Evolutionary conservation across 2,329 filamentous ascomycete species (phyloP), one percentile per base, ranked within the genome.

Genomic region (Colletotrichum ledebouriae): DNA sequence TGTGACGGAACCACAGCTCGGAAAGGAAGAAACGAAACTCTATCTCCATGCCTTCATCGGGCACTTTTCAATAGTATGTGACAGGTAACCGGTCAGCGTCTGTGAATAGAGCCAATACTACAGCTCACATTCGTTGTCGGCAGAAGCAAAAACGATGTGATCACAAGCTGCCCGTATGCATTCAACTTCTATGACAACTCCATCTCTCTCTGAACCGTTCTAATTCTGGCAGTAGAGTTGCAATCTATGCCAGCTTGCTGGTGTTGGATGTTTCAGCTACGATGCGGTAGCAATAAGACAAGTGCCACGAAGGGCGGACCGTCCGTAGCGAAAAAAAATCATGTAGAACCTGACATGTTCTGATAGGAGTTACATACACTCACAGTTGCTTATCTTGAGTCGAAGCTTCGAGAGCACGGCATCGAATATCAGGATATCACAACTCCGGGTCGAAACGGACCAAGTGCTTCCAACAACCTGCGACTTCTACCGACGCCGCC

Each of bases 281-380:
- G 52, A 56, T 3, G 17, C 52, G 12, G 34, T 41, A 41, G 52
- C 52, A n/a, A 56, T 12, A 37, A 56, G 52, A 56, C 52, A 56
- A 6, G 52, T 56, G 34, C 52, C 52, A 17, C 52, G 34, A 41
- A 56, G 52, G 52, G 25, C 34, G 52, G 52, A 22, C 37, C 6
- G 20, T 20, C 13, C 13, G 4, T 15, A 5, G n/a, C 17, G 42
- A 6, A 12, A 25, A 17, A 13, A 41, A 11, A 22, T 56, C 3
- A 2, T 20, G 34, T 25, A 20, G 20, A 11, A 17, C 15, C 52
- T 56, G 4, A 41, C n/a, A 41, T 4, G 13, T 22, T 39, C 17
- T 12, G n/a, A 17, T 39, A 4, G 2, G 17, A 56, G 52, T 13
- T 56, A 56, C 17, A 56, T 56, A 13, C 52, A 56, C 33, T 39